Percentiles rank a stretch among this genome's conserved stretches.
Conservation (phyloP, 805 yeast species). For the Candida awuae region DNA sequence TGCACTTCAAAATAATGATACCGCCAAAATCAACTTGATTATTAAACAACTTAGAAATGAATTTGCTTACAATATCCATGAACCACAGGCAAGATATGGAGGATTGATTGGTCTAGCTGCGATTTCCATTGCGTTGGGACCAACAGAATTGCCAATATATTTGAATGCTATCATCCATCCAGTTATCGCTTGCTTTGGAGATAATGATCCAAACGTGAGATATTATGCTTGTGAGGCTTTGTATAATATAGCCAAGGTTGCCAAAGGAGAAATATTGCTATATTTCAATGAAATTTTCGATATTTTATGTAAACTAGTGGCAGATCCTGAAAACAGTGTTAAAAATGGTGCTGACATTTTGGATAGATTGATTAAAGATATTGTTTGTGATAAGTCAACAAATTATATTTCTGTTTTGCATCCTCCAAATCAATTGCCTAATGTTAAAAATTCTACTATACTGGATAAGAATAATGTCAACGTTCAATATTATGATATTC, state of each 20-base stretch:
- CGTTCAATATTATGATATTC: conserved; percentile 50
- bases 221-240: conserved; percentile 95
- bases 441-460: conserved; percentile 34
- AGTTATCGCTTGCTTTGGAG: conserved; percentile 90
- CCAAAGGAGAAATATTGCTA: conserved; percentile 85
- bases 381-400: conserved; percentile 90
- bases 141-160: conserved; percentile 72
- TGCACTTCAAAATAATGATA: conserved; percentile 48
- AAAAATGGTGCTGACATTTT: conserved; percentile 92
- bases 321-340: conserved; percentile 86
- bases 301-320: conserved; percentile 79
- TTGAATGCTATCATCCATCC: conserved; percentile 85
- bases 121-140: conserved; percentile 87
- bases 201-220: conserved; percentile 93
- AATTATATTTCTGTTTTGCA: conserved; percentile 66
- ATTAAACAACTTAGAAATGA: conserved; percentile 72
- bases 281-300: conserved; percentile 95
- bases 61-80: conserved; percentile 74
- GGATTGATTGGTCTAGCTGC: conserved; percentile 95
- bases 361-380: conserved; percentile 85
- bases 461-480: conserved; percentile 50
- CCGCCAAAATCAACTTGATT: conserved; percentile 47
- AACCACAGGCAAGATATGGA: conserved; percentile 86
- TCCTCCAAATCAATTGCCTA: conserved; percentile 26
- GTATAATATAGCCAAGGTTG: conserved; percentile 92